These are phyloP conservation scores for Nidularia pulvinata DNA, from an alignment of 768 basidiomycete species.

Conservation along the genomic window DNA sequence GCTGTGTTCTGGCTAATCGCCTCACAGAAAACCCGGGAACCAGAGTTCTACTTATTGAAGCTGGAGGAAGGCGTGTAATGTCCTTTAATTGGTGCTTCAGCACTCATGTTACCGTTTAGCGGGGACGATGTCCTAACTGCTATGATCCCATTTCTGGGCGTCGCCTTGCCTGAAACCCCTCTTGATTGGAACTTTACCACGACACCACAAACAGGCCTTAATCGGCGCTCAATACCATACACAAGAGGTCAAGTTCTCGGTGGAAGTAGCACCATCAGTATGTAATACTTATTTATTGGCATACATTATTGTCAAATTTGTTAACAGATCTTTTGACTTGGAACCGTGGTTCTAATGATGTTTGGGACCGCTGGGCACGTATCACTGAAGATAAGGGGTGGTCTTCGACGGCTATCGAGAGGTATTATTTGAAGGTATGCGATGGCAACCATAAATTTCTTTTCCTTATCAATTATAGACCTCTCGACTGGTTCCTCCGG, in stretches of 20 bases:
- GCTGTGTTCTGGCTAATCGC: slow-evolving; percentile 56
- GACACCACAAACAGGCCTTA: slow-evolving; percentile 15
- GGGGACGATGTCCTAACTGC: slow-evolving; percentile 9
- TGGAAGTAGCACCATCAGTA: slow-evolving; percentile 23
- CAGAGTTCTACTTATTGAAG: slow-evolving; percentile 52
- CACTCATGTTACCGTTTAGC: not conserved
- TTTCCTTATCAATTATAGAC: not conserved
- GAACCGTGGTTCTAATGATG: slow-evolving; percentile 33
- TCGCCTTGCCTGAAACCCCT: slow-evolving; percentile 10
- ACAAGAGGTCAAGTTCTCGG: slow-evolving; percentile 22
- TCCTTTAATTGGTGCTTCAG: not conserved
- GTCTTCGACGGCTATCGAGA: slow-evolving; percentile 29
- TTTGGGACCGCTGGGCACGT: slow-evolving; percentile 53
- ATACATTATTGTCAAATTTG: not conserved
- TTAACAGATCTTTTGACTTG: slow-evolving; percentile 21
- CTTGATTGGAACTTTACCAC: slow-evolving; percentile 26
- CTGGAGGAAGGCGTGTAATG: slow-evolving; percentile 48
- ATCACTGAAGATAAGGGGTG: slow-evolving; percentile 47
- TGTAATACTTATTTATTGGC: slow-evolving; percentile 12
- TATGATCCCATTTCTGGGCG: slow-evolving; percentile 6
- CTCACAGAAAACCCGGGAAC: slow-evolving; percentile 47
- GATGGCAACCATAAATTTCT: not conserved
- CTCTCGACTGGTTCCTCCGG: not conserved
- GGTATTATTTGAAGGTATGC: slow-evolving; percentile 22
- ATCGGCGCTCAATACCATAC: slow-evolving; percentile 14